Base-by-base conservation (phyloP, 768 basidiomycete genomes). In the Suillus subaureus region DNA sequence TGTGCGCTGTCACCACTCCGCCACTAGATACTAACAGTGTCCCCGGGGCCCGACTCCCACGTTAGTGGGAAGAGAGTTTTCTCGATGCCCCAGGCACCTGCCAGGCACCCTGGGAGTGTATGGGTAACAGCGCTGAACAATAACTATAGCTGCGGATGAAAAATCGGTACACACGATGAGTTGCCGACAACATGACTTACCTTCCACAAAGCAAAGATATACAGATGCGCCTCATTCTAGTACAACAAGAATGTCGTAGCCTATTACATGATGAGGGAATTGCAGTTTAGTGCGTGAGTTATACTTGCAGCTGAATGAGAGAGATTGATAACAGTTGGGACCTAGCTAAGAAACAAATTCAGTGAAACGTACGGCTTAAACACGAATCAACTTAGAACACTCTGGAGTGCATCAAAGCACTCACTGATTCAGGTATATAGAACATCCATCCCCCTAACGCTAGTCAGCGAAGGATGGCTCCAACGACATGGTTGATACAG, bases 201-300 rank as follows among this genome's bases (percentile, higher is more conserved):
- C 57, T 58, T 58, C 57, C 9, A 39, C 57, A 26, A 58, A 58
- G 39, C 57, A 58, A 40, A 58, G 40, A 40, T 58, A 58, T 9
- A 40, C 39, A 37, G 57, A 58, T 1, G 15, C 2, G 3, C 16
- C 57, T 39, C 57, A 58, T 26, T 58, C 37, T 9, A 58, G 26
- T 6, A 40, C 16, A 26, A 58, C 57, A 28, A 58, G 16, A 26
- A 58, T 9, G 9, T 6, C 5, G n/a, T 58, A 28, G 26, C 57
- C 57, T n/a, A 40, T 58, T 28, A 5, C 6, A 18, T 16, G 39
- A 18, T 58, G 26, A 58, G 39, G 9, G 2, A 28, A 58, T 40
- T 21, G 23, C 35, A 57, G 13, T 33, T 57, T 11, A 3, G 8
- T 55, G 9, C 9, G 11, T 39, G 26, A 40, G 12, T 5, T 40